A percentile compares a stretch with the other conserved stretches of the same genome.
Conservation (phyloP, 2,329 filamentous ascomycete species). For the Aspergillus tubingensis region DNA sequence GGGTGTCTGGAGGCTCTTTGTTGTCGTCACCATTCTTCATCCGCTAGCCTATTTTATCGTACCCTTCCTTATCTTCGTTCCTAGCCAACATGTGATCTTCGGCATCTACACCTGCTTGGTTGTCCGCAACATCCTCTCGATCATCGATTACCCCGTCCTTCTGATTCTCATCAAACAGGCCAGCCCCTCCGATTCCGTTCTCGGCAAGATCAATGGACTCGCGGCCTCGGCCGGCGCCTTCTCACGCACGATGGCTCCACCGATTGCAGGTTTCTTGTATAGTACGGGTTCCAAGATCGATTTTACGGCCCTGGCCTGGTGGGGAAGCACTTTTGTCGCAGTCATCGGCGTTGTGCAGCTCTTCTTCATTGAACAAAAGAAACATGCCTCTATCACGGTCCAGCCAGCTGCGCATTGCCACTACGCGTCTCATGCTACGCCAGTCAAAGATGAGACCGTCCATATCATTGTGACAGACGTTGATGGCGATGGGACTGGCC, state of each 20-base stretch:
- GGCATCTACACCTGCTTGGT: slow-evolving; percentile 68
- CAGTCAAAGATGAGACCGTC: slow-evolving; percentile 26
- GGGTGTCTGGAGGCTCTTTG: slow-evolving; percentile 68
- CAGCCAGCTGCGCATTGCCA: slow-evolving; percentile 36
- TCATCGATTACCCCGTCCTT: slow-evolving; percentile 67
- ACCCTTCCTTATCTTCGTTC: slow-evolving; percentile 65
- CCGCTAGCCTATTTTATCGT: slow-evolving; percentile 69
- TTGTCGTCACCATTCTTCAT: slow-evolving; percentile 66
- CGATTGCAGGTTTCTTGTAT: slow-evolving; percentile 68
- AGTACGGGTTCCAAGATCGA: slow-evolving; percentile 59
- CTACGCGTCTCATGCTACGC: slow-evolving; percentile 20
- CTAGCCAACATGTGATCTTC: slow-evolving; percentile 54
- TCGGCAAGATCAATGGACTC: slow-evolving; percentile 72
- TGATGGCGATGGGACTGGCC: slow-evolving; percentile 9
- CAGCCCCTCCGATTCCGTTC: slow-evolving; percentile 60
- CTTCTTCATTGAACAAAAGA: slow-evolving; percentile 56
- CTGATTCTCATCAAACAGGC: slow-evolving; percentile 74
- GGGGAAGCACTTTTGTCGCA: slow-evolving; percentile 59
- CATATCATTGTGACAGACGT: slow-evolving; percentile 34
- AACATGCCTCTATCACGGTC: slow-evolving; percentile 43
- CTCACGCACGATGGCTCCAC: slow-evolving; percentile 69
- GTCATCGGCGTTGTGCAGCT: slow-evolving; percentile 58
- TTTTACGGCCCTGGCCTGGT: slow-evolving; percentile 65
- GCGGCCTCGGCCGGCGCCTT: slow-evolving; percentile 72
- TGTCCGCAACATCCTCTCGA: slow-evolving; percentile 67